Evolutionary conservation across 2,329 filamentous ascomycete genomes (phyloP).

Genomic region (Paramyrothecium roridum): DNA sequence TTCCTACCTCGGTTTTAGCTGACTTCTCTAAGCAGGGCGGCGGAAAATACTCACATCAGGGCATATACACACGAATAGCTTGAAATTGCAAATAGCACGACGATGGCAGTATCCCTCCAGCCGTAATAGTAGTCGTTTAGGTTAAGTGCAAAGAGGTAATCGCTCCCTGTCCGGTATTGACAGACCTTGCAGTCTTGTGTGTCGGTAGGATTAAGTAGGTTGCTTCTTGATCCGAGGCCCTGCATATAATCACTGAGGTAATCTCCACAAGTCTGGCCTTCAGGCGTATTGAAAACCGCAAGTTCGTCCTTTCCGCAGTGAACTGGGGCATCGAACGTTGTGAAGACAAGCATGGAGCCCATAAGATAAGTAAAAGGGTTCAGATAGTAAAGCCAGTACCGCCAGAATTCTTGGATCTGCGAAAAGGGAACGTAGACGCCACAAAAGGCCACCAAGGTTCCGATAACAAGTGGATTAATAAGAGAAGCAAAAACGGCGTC

Average conservation of each 20-base stretch:
- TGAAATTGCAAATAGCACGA: slow-evolving; percentile 50
- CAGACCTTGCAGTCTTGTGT: slow-evolving; percentile 61
- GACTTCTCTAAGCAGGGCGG: too few species aligned
- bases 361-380: slow-evolving; percentile 63
- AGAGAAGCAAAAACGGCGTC: slow-evolving; percentile 58
- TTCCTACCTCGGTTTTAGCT: too few species aligned
- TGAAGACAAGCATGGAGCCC: slow-evolving; percentile 51
- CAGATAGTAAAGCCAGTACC: slow-evolving; percentile 60
- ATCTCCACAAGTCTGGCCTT: slow-evolving; percentile 50
- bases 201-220: slow-evolving; percentile 60
- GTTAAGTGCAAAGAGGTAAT: slow-evolving; percentile 60
- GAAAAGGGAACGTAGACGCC: slow-evolving; percentile 69
- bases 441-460: slow-evolving; percentile 66
- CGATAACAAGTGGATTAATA: slow-evolving; percentile 53
- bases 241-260: slow-evolving; percentile 53
- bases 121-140: slow-evolving; percentile 59
- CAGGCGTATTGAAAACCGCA: slow-evolving; percentile 47
- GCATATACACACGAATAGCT: too few species aligned
- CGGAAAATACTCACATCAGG: too few species aligned
- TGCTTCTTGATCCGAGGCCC: slow-evolving; percentile 39
- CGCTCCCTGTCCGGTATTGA: slow-evolving; percentile 54
- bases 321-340: slow-evolving; percentile 42
- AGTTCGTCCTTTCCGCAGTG: slow-evolving; percentile 46
- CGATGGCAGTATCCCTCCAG: slow-evolving; percentile 64
- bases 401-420: slow-evolving; percentile 64